Conservation (phyloP, 2,329 filamentous ascomycete genomes). For the Cladorrhinum sp. region DNA sequence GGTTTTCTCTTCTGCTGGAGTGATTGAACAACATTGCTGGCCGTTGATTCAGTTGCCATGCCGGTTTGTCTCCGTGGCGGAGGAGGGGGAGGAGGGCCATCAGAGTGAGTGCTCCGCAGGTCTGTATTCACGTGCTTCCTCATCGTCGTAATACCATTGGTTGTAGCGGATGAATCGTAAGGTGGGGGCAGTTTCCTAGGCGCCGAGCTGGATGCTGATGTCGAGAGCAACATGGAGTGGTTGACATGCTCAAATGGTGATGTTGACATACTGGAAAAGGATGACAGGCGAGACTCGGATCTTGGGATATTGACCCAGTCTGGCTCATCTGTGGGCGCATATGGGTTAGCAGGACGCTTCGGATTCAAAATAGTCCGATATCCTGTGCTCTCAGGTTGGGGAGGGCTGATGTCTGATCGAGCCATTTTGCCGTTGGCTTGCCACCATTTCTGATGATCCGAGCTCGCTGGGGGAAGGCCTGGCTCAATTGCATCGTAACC, state of each 20-base stretch:
- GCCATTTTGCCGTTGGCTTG: slow-evolving; percentile 69
- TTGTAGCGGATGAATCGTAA: slow-evolving; percentile 45
- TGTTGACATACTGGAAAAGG: slow-evolving; percentile 56
- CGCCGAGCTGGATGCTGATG: slow-evolving; percentile 43
- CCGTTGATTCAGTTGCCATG: slow-evolving; percentile 8
- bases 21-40: slow-evolving; percentile 5
- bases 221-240: slow-evolving; percentile 46
- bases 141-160: slow-evolving; percentile 43
- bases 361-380: slow-evolving; percentile 67
- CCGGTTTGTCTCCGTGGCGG: slow-evolving; percentile 42
- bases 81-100: slow-evolving; percentile 30
- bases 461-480: slow-evolving; percentile 66
- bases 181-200: slow-evolving; percentile 52
- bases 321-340: slow-evolving; percentile 67
- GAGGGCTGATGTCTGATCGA: slow-evolving; percentile 67
- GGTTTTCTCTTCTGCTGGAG: slow-evolving; percentile 21
- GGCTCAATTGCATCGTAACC: slow-evolving; percentile 82
- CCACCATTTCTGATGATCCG: slow-evolving; percentile 69
- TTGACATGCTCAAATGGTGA: slow-evolving; percentile 59
- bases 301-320: slow-evolving; percentile 76
- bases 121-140: slow-evolving; percentile 45
- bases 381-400: slow-evolving; percentile 45
- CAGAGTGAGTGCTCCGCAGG: slow-evolving; percentile 24
- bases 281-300: slow-evolving; percentile 50
- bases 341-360: slow-evolving; percentile 76